Percentiles rank a stretch among this genome's conserved stretches.
phyloP scores from a whole-genome alignment of 805 yeast genomes.

The Isabelozyma heimii region DNA sequence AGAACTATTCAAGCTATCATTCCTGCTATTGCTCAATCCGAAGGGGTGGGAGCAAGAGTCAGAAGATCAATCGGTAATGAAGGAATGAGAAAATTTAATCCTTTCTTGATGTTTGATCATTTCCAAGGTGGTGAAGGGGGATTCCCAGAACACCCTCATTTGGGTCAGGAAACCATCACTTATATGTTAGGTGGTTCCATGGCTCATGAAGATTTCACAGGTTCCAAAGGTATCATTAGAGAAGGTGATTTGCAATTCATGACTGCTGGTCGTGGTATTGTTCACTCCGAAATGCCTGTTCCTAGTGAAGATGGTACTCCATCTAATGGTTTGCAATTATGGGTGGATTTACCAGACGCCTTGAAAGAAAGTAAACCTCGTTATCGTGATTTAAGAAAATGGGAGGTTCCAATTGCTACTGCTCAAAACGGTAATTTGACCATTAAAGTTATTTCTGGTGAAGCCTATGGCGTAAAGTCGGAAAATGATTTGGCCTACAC shows the following conservation, averaged over 20 bases:
- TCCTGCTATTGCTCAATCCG: conserved; percentile 66
- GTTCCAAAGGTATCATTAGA: conserved; percentile 69
- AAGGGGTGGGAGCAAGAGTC: conserved; percentile 87
- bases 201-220: conserved; percentile 70
- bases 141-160: conserved; percentile 41
- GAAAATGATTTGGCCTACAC: conserved; percentile 76
- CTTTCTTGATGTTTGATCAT: conserved; percentile 80
- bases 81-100: conserved; percentile 70
- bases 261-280: conserved; percentile 90
- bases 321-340: conserved; percentile 70
- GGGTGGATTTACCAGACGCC: conserved; percentile 78
- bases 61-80: conserved; percentile 75
- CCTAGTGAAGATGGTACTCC: conserved; percentile 47
- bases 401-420: conserved; percentile 67
- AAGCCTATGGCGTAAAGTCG: conserved; percentile 71
- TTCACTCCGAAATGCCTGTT: conserved; percentile 85
- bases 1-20: conserved; percentile 33
- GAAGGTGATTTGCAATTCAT: conserved; percentile 89
- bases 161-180: conserved; percentile 39
- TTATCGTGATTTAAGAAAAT: conserved; percentile 69
- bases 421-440: conserved; percentile 60
- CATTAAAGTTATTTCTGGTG: conserved; percentile 76
- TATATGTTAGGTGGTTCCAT: conserved; percentile 31
- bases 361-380: conserved; percentile 66
- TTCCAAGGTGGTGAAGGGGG: conserved; percentile 70